Conservation (phyloP, 2,329 filamentous ascomycete species). For the Helotiales sp. region DNA sequence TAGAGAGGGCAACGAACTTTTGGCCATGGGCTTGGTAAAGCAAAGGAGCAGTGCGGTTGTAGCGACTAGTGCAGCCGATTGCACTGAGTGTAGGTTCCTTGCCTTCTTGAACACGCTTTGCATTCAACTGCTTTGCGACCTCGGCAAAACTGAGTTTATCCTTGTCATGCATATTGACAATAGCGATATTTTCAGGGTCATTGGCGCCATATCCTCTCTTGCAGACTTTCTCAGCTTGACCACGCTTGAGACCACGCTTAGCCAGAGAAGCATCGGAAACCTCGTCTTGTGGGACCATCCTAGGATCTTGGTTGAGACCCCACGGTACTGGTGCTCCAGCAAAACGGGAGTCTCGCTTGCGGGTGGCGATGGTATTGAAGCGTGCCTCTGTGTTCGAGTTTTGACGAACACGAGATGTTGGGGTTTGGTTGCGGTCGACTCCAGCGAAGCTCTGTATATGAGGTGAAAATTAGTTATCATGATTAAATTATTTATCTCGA, state of each 20-base stretch:
- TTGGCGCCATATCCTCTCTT: constrained; percentile 32
- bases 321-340: constrained; percentile 22
- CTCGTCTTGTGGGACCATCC: constrained; percentile 12
- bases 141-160: constrained; percentile 20
- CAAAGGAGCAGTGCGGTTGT: constrained; percentile 35
- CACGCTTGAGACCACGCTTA: constrained; percentile 28
- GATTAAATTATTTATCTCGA: too few relatives aligned
- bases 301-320: constrained; percentile 22
- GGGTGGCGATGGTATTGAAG: constrained; percentile 2
- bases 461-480: too few relatives aligned
- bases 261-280: constrained; percentile 27
- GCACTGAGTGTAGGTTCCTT: constrained; percentile 22
- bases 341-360: constrained; percentile 21
- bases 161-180: constrained; percentile 33
- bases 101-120: constrained; percentile 21
- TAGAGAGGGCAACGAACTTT: constrained; percentile 25
- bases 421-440: too few relatives aligned
- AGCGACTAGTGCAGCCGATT: constrained; percentile 29
- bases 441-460: too few relatives aligned
- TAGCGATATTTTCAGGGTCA: constrained; percentile 35
- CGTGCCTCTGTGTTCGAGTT: not conserved
- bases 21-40: constrained; percentile 29
- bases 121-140: constrained; percentile 28
- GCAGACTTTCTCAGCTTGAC: constrained; percentile 16
- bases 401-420: not conserved